Evolutionary conservation across 2,329 filamentous ascomycete species (phyloP).

Genomic region (Colletotrichum euphorbiae): DNA sequence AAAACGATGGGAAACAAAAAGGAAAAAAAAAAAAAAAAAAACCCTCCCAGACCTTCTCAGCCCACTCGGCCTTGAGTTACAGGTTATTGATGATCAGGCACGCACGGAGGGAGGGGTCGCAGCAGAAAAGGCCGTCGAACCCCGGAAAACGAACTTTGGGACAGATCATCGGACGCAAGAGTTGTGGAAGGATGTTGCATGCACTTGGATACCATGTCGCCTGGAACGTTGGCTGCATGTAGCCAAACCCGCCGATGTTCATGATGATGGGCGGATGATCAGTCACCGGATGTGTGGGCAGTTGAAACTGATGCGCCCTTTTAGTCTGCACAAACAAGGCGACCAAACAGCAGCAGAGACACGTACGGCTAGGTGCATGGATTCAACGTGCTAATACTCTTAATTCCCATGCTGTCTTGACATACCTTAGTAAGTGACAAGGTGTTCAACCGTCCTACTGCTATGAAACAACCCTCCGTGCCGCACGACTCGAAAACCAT

Average conservation of each 20-base stretch:
- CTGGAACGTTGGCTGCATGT: conserved; percentile 1
- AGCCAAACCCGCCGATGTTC: neutral
- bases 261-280: neutral
- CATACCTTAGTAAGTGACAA: neutral
- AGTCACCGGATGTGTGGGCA: conserved; percentile 11
- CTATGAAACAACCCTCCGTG: conserved; percentile 26
- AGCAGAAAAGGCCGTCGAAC: conserved; percentile 10
- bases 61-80: neutral
- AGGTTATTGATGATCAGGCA: conserved; percentile 32
- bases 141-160: conserved; percentile 4
- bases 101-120: conserved; percentile 28
- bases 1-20: neutral
- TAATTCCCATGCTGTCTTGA: conserved; percentile 10
- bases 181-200: neutral
- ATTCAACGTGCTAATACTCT: conserved; percentile 9
- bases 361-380: conserved; percentile 6
- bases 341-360: neutral
- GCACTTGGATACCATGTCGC: neutral
- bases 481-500: conserved; percentile 13
- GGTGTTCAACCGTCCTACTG: neutral
- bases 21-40: neutral
- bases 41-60: neutral
- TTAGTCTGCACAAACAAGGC: neutral
- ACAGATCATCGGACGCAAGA: neutral
- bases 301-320: conserved; percentile 22